Base-by-base conservation (phyloP, 257 asterid genomes). In the Osmanthus fragrans region DNA sequence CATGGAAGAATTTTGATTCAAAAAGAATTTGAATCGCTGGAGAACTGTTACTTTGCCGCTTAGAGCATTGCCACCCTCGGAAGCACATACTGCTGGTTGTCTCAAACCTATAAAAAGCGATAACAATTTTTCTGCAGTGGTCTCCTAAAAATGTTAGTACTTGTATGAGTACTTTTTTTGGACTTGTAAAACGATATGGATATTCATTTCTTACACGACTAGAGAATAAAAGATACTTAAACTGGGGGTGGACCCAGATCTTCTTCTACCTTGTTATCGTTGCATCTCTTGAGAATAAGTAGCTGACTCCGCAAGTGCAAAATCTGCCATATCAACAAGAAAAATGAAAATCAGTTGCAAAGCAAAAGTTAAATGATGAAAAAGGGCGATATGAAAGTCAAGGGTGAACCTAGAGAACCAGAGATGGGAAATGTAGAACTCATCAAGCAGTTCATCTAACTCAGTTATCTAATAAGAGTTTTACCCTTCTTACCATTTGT, bases 241-340 rank as follows among this genome's bases (percentile, higher is more conserved):
- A 78, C 56, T 30, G 42, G 69, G 58, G 78, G 80, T 54, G 79
- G 85, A 56, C 66, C 77, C 3, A 87, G 68, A 79, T 78, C 88
- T 73, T 86, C 91, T 74, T 89, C 92, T 60, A 82, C 85, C 85
- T 83, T 82, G 78, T 83, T 80, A 77, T 85, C 91, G 79, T 85
- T 82, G 87, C 96, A 89, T 81, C 84, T 82, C 86, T 86, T 85
- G 36, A 86, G 87, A 45, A 87, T 79, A 47, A 85, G 83, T 36
- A 91, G 90, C 86, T 91, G 96, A 18, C 79, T 81, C 78, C 90
- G 83, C 81, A 91, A 70, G 79, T 86, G 90, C 84, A 87, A 76
- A 81, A 89, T 77, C 96, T 91, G 92, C 79, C 54, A 67, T 39
- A 34, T 56, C 65, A 63, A 68, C 58, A 56, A 60, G 60, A 73